A percentile compares a stretch with the other conserved stretches of the same genome.
Evolutionary conservation across 305 asterid genomes (phyloP).

Genomic region (Rubia peregrina): DNA sequence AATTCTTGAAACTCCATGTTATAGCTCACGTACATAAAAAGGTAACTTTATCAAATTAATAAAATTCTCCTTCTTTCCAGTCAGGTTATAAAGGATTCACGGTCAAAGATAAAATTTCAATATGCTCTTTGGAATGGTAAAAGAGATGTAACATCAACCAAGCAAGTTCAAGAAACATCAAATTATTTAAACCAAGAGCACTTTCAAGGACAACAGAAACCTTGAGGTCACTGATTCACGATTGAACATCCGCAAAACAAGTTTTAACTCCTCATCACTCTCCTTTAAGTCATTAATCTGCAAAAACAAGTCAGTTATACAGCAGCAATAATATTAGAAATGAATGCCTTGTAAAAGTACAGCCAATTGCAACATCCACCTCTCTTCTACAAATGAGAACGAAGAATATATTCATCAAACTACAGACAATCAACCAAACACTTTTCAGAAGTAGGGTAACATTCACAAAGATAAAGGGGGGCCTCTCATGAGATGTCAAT

Average conservation of each 20-base stretch:
- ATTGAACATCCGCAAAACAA: constrained; percentile 60
- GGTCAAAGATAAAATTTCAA: background rate
- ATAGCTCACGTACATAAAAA: background rate
- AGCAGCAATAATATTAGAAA: background rate
- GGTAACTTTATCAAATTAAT: background rate
- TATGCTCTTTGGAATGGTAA: background rate
- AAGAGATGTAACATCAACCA: background rate
- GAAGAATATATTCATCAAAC: background rate
- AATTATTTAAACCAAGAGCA: constrained; percentile 4
- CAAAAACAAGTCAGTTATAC: constrained; percentile 16
- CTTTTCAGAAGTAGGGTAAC: background rate
- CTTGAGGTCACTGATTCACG: constrained; percentile 68
- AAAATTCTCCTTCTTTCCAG: background rate
- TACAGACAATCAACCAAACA: background rate
- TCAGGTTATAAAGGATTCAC: background rate
- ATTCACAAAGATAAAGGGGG: background rate
- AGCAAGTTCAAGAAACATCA: background rate
- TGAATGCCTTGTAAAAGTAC: background rate
- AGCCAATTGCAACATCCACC: background rate
- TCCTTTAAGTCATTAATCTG: constrained; percentile 72
- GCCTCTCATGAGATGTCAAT: background rate
- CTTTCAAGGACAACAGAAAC: constrained; percentile 28
- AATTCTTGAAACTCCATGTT: background rate
- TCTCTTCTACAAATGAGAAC: background rate
- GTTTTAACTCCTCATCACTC: constrained; percentile 58